Evolutionary conservation across 2,329 filamentous ascomycete species (phyloP).

Genomic region (Pseudogymnoascus sp.): DNA sequence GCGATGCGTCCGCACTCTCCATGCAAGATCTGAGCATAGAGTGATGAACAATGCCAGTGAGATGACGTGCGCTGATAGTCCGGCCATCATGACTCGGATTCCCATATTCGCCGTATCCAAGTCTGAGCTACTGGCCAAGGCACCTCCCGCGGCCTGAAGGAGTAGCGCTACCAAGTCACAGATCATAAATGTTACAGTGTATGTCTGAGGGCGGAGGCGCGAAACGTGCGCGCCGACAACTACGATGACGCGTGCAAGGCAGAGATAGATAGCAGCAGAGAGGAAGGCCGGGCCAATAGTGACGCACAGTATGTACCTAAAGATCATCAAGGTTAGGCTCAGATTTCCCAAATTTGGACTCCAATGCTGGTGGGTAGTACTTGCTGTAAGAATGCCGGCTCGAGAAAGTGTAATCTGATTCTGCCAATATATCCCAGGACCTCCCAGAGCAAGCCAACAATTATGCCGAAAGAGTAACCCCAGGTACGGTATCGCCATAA

Average conservation of each 20-base stretch:
- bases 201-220: constrained; percentile 40
- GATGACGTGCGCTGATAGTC: constrained; percentile 40
- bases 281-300: constrained; percentile 51
- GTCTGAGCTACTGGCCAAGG: constrained; percentile 38
- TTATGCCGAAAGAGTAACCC: constrained; percentile 46
- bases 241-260: constrained; percentile 50
- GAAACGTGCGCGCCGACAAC: constrained; percentile 45
- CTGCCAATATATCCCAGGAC: constrained; percentile 49
- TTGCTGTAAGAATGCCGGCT: constrained; percentile 43
- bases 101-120: constrained; percentile 22
- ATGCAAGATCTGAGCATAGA: constrained; percentile 34
- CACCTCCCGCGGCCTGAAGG: constrained; percentile 51
- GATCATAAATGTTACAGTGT: constrained; percentile 52
- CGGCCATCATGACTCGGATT: constrained; percentile 38
- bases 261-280: constrained; percentile 48
- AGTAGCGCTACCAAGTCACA: constrained; percentile 51
- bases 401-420: constrained; percentile 24
- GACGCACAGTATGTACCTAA: constrained; percentile 47
- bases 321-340: constrained; percentile 12
- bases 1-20: constrained; percentile 16
- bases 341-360: constrained; percentile 32
- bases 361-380: constrained; percentile 33
- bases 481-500: constrained; percentile 47
- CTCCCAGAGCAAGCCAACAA: constrained; percentile 45
- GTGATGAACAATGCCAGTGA: constrained; percentile 38